Percentiles rank a stretch among this genome's conserved stretches.
These are phyloP conservation scores for Dispira simplex DNA, from an alignment of 192 early-diverging fungal genomes.

Conservation along the genomic window DNA sequence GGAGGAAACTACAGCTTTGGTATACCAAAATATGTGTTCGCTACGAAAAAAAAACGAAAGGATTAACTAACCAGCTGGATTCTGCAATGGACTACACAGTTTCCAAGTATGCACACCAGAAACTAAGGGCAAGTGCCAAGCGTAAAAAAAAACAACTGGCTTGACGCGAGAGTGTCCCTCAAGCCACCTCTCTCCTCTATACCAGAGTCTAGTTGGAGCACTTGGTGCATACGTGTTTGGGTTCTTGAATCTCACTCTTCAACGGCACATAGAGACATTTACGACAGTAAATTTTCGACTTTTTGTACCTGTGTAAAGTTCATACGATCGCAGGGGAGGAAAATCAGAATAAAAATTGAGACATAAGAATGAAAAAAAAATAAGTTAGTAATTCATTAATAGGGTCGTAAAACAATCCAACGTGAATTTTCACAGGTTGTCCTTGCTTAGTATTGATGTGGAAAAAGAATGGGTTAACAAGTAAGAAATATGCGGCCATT, in stretches of 20 bases:
- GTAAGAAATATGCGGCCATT: neutral
- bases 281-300: slow-evolving; percentile 30
- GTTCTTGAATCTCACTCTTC: slow-evolving; percentile 27
- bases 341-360: neutral
- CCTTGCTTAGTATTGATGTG: neutral
- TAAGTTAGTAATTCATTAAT: neutral
- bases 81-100: too few species aligned
- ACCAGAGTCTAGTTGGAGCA: neutral
- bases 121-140: neutral
- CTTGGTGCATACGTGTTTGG: slow-evolving; percentile 5
- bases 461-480: neutral
- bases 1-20: too few species aligned
- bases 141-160: neutral
- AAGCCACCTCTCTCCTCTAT: too few species aligned
- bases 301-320: slow-evolving; percentile 21
- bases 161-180: neutral
- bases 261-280: slow-evolving; percentile 31
- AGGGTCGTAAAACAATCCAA: neutral
- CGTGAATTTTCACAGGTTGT: neutral
- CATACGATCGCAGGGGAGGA: neutral
- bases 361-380: neutral
- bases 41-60: too few species aligned
- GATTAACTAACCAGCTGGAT: too few species aligned
- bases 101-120: too few species aligned
- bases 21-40: too few species aligned